Evolutionary conservation across 768 basidiomycete species (phyloP), one percentile per base, ranked within the genome.

Genomic region (Butyriboletus loyo): DNA sequence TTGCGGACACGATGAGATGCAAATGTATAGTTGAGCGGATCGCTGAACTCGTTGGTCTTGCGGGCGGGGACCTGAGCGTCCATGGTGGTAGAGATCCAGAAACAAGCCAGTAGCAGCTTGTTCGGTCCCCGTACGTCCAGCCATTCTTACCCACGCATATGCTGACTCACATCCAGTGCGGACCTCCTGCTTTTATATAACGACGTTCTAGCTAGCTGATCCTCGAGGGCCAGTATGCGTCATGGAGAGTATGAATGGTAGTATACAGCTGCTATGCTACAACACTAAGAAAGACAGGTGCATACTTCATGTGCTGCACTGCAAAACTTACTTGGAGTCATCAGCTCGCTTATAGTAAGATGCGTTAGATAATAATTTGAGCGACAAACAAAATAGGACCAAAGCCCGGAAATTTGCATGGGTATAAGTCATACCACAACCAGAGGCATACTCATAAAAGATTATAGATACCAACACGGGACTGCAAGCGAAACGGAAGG

Each of bases 21-120:
- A 58, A 91, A 89, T 24, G 77, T 62, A 62, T 90, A 91, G 60
- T 82, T 75, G 39, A 79, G 79, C 4, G 87, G 86, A 59, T 82
- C 75, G 21, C 79, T 83, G 68, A 89, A 88, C 27, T 50, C 35
- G 40, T 50, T 52, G 1, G 64, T 60, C 52, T 25, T 61, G 55
- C 64, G 66, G 40, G 48, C 30, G 31, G 43, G 62, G 31, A 50
- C 49, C 49, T 54, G 60, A 15, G 54, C 24, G 47, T 70, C 57
- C 68, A 70, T 69, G 57, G 50, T 61, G 55, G 57, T 59, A 27
- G 35, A 50, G 43, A 45, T 47, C 55, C 43, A 56, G 25, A 45
- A 34, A 46, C 27, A 48, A 41, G 57, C 41, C 36, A 38, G n/a
- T n/a, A n/a, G n/a, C 38, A 11, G n/a, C 35, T 10, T 5, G 34